These are phyloP conservation scores for Dioszegia aurantiaca DNA, from an alignment of 768 basidiomycete species.

Conservation along the genomic window DNA sequence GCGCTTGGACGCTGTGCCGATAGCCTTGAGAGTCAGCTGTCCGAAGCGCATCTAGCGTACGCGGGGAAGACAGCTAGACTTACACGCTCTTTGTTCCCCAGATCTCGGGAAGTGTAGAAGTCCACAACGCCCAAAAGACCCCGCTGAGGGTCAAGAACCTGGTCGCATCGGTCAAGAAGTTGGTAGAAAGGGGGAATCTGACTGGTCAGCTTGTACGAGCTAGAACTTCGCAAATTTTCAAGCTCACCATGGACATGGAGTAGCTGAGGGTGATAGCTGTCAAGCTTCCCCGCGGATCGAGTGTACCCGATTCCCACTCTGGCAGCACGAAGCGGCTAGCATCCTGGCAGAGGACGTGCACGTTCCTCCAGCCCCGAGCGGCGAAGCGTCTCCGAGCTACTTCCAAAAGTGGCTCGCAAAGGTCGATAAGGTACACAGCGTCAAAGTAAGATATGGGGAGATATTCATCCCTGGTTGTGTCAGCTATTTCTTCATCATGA, in stretches of 20 bases:
- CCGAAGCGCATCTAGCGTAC: too few relatives aligned
- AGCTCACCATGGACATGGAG: constrained; percentile 55
- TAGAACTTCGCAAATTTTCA: neutral
- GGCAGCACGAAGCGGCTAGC: constrained; percentile 67
- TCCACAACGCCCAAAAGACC: constrained; percentile 69
- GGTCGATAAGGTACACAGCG: constrained; percentile 68
- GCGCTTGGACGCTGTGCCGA: constrained; percentile 64
- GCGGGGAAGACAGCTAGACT: constrained; percentile 1
- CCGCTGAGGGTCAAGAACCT: constrained; percentile 61
- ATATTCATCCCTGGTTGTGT: constrained; percentile 56
- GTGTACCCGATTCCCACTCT: constrained; percentile 58
- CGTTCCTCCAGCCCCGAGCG: constrained; percentile 68
- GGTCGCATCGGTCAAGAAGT: constrained; percentile 66
- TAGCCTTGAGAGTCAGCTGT: constrained; percentile 55
- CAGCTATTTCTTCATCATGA: constrained; percentile 4
- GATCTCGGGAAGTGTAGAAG: constrained; percentile 58
- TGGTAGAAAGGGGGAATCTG: constrained; percentile 66
- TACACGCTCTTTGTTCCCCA: constrained; percentile 40
- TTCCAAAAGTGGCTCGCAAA: constrained; percentile 68
- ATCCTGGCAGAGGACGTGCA: constrained; percentile 69
- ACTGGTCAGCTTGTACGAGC: neutral
- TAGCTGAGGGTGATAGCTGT: constrained; percentile 56
- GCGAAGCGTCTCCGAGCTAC: constrained; percentile 68
- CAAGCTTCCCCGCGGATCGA: constrained; percentile 61
- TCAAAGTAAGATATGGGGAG: constrained; percentile 63